Conservation (phyloP, 2,329 filamentous ascomycete species). For the Geoglossum cookeanum region DNA sequence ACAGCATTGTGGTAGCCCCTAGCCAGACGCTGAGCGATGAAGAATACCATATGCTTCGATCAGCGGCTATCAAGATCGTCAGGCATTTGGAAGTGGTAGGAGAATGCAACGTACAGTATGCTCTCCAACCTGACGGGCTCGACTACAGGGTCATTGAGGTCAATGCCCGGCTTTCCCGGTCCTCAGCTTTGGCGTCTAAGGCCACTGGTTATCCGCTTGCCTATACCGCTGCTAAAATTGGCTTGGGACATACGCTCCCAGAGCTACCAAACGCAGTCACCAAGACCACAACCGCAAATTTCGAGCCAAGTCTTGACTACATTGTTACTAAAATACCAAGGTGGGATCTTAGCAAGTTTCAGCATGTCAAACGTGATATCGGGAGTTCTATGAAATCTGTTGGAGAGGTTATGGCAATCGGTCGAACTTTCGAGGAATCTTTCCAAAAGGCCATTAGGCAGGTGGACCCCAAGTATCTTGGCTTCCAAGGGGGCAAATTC, state of each 20-base stretch:
- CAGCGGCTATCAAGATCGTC: constrained; percentile 94
- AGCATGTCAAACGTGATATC: constrained; percentile 94
- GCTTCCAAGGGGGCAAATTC: constrained; percentile 91
- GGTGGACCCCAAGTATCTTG: constrained; percentile 79
- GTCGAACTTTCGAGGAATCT: constrained; percentile 93
- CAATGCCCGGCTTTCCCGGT: constrained; percentile 94
- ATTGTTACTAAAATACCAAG: constrained; percentile 97
- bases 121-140: constrained; percentile 84
- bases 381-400: constrained; percentile 98
- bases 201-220: constrained; percentile 93
- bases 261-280: constrained; percentile 96
- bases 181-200: constrained; percentile 91
- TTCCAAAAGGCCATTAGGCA: constrained; percentile 98
- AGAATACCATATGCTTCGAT: constrained; percentile 98
- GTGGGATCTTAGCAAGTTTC: constrained; percentile 98
- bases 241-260: constrained; percentile 82
- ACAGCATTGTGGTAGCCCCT: constrained; percentile 94
- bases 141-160: constrained; percentile 99
- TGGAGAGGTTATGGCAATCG: constrained; percentile 98
- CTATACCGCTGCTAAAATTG: constrained; percentile 96
- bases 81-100: constrained; percentile 92
- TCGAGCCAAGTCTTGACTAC: constrained; percentile 93
- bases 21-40: constrained; percentile 95
- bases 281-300: constrained; percentile 96
- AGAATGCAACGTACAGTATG: constrained; percentile 98